Evolutionary conservation across 2,329 filamentous ascomycete genomes (phyloP), one percentile per base, ranked within the genome.

Genomic region (Neoascochyta sp.): DNA sequence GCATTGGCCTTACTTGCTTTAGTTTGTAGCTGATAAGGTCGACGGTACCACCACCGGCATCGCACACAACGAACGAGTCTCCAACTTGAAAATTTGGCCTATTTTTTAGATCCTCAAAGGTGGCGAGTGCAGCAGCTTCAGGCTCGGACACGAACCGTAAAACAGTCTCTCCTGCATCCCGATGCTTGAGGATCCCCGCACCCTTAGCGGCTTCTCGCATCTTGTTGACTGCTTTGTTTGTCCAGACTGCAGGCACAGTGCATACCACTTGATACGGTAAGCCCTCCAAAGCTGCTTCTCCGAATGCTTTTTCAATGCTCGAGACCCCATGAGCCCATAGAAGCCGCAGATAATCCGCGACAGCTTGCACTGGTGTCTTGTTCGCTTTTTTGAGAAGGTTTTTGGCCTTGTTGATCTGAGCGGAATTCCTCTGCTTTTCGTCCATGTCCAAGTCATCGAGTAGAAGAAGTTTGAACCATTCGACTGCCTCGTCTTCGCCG

Each of bases 91-190:
- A 27, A 11, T 46, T 43, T 6, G 42, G 34, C 5, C 16, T 13
- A 5, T 25, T 29, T 3, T 40, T n/a, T 12, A 26, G 42, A 12
- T 52, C 36, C 16, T 45, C 45, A 24, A 45, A 43, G 21, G 47
- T 30, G 6, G 52, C 53, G 0, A 55, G 24, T 10, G 55, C 52
- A 12, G 57, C 55, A 14, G 55, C 57, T 29, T 59, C 54, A 5
- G 55, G 50, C 27, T 60, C 55, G 7, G 50, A 39, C 1, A 59
- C 41, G 13, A 60, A 24, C 4, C 46, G 26, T 8, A 50, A 33
- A 2, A 50, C 32, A 16, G 36, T 31, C 5, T 53, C 22, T 7
- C 32, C 36, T n/a, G 51, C 45, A 23, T 50, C 52, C 9, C 17
- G 8, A 19, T 29, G 10, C 7, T 29, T 14, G 12, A 16, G 14